Conservation (phyloP, 345 rosid species). For the Tarenaya hassleriana region DNA sequence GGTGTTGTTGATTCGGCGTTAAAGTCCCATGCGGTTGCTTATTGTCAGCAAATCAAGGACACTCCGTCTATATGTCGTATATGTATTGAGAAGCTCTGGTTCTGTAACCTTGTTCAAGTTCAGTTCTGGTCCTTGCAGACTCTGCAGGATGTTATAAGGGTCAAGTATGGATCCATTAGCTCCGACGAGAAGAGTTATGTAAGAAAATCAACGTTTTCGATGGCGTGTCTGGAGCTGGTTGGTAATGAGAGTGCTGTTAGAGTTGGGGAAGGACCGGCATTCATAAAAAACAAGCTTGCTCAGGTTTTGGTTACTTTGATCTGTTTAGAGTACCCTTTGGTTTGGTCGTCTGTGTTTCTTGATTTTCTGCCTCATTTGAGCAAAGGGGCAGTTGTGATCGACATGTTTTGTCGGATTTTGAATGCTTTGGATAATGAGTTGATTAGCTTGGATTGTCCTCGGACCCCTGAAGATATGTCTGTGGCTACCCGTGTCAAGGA, state of each 20-base stretch:
- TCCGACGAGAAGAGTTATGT: constrained; percentile 52
- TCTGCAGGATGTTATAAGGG: constrained; percentile 59
- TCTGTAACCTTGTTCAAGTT: constrained; percentile 57
- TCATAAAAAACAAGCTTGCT: constrained; percentile 90
- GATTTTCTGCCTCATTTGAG: constrained; percentile 59
- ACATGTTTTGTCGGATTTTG: constrained; percentile 89
- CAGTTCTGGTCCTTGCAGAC: constrained; percentile 98
- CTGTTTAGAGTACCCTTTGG: constrained; percentile 79
- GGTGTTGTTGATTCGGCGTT: constrained; percentile 50
- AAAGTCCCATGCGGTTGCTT: constrained; percentile 51
- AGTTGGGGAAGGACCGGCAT: constrained; percentile 59
- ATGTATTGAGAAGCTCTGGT: constrained; percentile 65
- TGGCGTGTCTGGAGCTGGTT: constrained; percentile 53
- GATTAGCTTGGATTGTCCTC: constrained; percentile 83
- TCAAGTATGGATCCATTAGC: constrained; percentile 47
- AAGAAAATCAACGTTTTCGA: constrained; percentile 57
- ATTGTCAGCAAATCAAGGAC: constrained; percentile 57
- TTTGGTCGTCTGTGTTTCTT: constrained; percentile 76
- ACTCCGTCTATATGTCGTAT: constrained; percentile 42
- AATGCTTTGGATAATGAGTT: constrained; percentile 86
- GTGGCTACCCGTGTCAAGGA: constrained; percentile 81
- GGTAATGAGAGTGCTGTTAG: constrained; percentile 44
- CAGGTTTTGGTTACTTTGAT: constrained; percentile 83
- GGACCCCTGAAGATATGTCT: constrained; percentile 50
- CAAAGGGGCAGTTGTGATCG: constrained; percentile 64